Evolutionary conservation across 257 asterid genomes (phyloP).

Genomic region (Nicotiana tabacum): DNA sequence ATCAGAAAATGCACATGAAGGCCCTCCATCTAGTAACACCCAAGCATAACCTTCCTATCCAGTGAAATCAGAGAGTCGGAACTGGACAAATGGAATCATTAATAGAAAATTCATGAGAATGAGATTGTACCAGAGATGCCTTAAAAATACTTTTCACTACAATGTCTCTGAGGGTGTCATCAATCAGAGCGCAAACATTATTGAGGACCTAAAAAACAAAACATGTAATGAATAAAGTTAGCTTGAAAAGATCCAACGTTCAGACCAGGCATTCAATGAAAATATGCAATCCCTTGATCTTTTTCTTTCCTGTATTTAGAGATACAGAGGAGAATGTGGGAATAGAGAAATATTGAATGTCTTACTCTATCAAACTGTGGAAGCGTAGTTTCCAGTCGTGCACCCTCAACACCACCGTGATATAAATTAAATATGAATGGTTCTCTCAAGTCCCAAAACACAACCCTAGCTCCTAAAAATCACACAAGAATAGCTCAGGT

Average conservation of each 20-base stretch:
- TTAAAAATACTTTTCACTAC: conserved; percentile 79
- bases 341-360: conserved; percentile 3
- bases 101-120: conserved; percentile 9
- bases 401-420: conserved; percentile 66
- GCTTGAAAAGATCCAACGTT: not conserved
- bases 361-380: conserved; percentile 80
- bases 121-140: conserved; percentile 63
- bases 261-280: not conserved
- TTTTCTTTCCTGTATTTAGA: not conserved
- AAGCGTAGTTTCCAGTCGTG: conserved; percentile 74
- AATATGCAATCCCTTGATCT: not conserved
- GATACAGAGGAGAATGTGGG: not conserved
- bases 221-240: conserved; percentile 14
- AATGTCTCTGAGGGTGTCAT: conserved; percentile 69
- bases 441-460: conserved; percentile 94
- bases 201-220: conserved; percentile 67
- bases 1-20: conserved; percentile 83
- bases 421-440: conserved; percentile 61
- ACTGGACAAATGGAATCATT: conserved; percentile 8
- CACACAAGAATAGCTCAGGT: conserved; percentile 13
- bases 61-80: conserved; percentile 25
- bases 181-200: conserved; percentile 65
- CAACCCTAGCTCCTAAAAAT: conserved; percentile 72
- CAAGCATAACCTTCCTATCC: conserved; percentile 88
- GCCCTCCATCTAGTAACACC: conserved; percentile 97